Evolutionary conservation across 2,329 filamentous ascomycete species (phyloP).

Genomic region (Diaporthe australafricana): DNA sequence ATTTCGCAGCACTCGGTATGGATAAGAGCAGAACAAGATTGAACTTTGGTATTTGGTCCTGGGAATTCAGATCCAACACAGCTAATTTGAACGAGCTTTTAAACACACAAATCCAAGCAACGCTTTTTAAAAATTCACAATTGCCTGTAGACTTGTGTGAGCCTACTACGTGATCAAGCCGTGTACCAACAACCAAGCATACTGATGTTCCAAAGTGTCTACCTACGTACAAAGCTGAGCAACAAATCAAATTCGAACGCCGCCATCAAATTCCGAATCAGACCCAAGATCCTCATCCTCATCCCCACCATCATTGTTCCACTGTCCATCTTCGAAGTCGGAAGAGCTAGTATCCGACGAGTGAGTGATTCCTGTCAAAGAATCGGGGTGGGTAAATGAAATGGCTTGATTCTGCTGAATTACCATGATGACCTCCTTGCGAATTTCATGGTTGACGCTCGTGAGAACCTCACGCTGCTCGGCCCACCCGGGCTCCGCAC

Average conservation of each 20-base stretch:
- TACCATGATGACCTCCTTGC: slow-evolving; percentile 11
- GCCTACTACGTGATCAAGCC: not conserved
- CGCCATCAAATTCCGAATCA: not conserved
- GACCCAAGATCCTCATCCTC: not conserved
- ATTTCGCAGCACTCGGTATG: not conserved
- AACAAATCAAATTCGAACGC: not conserved
- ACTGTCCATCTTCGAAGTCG: not conserved
- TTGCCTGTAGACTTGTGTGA: no score
- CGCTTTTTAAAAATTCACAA: not conserved
- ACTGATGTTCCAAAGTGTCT: not conserved
- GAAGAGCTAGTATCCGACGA: not conserved
- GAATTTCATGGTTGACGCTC: not conserved
- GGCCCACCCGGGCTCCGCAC: not conserved
- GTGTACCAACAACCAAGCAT: not conserved
- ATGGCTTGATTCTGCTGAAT: not conserved
- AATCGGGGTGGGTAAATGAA: slow-evolving; percentile 4
- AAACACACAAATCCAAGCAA: not conserved
- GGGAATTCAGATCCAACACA: not conserved
- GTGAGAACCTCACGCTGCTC: slow-evolving; percentile 8
- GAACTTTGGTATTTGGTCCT: not conserved
- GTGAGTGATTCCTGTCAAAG: slow-evolving; percentile 11
- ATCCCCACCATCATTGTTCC: not conserved
- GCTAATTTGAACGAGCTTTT: not conserved
- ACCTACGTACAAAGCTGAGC: not conserved
- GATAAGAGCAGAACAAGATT: not conserved